Conservation (phyloP, 2,329 filamentous ascomycete genomes). For the Stagonosporopsis chrysanthemi region DNA sequence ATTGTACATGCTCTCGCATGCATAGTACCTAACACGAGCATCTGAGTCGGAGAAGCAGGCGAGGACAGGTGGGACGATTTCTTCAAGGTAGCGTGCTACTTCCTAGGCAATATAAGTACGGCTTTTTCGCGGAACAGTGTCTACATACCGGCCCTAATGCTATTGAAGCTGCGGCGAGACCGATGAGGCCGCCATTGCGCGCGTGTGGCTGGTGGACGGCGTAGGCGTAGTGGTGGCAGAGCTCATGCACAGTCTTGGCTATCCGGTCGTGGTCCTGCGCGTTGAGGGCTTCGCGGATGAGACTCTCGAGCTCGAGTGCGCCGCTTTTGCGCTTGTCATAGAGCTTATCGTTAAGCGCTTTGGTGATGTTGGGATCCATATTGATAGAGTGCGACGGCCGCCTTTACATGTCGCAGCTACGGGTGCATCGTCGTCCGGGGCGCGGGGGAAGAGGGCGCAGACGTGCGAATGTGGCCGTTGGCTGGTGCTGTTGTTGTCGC, state of each 20-base stretch:
- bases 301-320: conserved; percentile 90
- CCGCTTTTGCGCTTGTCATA: conserved; percentile 98
- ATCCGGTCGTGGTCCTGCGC: conserved; percentile 81
- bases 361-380: conserved; percentile 91
- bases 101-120: conserved; percentile 64
- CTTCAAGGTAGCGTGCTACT: conserved; percentile 86
- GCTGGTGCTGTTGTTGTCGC: conserved; percentile 20
- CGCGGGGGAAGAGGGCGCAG: conserved; percentile 5
- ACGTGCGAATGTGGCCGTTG: conserved; percentile 5
- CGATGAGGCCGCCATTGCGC: conserved; percentile 94
- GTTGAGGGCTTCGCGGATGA: conserved; percentile 83
- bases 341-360: conserved; percentile 94
- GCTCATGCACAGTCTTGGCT: conserved; percentile 87
- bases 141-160: conserved; percentile 83
- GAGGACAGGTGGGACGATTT: conserved; percentile 94
- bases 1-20: conserved; percentile 99
- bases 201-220: conserved; percentile 96
- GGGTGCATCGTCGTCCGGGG: conserved; percentile 7
- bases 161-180: conserved; percentile 92
- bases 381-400: conserved; percentile 25
- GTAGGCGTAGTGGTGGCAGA: conserved; percentile 97
- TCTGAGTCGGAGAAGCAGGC: conserved; percentile 99
- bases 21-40: conserved; percentile 95
- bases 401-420: conserved; percentile 39
- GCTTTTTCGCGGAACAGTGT: neutral